Conservation (phyloP, 176 grass and related monocot species). For the Cenchrus fungigraminus region DNA sequence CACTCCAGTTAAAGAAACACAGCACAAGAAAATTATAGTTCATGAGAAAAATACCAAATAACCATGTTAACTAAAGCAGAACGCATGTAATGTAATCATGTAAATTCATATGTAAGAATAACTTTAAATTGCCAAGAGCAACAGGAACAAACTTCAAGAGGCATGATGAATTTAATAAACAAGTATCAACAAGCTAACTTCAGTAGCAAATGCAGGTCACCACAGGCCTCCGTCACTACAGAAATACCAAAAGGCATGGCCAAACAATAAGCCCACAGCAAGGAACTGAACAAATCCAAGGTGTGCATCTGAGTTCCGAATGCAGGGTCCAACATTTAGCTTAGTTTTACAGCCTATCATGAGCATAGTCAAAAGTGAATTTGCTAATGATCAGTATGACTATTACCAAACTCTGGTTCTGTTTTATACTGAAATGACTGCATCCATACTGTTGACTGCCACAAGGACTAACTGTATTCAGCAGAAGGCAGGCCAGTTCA, state of each 20-base stretch:
- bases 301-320: background rate
- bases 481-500: background rate
- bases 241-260: background rate
- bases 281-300: background rate
- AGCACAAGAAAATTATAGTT: background rate
- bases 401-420: background rate
- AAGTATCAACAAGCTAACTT: background rate
- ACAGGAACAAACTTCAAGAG: background rate
- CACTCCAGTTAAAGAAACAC: background rate
- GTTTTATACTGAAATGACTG: background rate
- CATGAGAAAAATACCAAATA: background rate
- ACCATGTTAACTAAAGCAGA: background rate
- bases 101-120: background rate
- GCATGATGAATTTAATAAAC: background rate
- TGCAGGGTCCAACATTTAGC: background rate
- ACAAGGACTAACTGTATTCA: background rate
- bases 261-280: background rate
- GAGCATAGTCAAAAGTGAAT: background rate
- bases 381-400: background rate
- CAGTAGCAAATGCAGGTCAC: background rate
- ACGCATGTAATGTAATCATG: background rate
- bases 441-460: background rate
- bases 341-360: background rate
- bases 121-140: background rate
- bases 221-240: background rate